phyloP scores from a whole-genome alignment of 2,329 filamentous ascomycete species.

The Berkeleyomyces rouxiae region DNA sequence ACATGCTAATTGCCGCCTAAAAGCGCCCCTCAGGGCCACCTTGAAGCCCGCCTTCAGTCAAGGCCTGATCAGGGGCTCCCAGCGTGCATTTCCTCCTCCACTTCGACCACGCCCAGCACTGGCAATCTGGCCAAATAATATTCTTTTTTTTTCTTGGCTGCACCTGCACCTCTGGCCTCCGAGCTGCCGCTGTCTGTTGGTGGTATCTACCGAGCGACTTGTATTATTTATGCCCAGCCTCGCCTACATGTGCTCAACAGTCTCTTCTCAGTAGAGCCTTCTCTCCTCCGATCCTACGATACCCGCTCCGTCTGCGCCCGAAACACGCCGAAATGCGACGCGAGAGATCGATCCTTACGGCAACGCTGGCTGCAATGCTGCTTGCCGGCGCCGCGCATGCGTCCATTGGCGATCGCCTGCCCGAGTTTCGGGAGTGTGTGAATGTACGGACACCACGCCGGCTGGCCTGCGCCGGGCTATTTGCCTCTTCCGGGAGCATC shows the following conservation, averaged over 20 bases:
- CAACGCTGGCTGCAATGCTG: background rate
- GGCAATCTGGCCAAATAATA: background rate
- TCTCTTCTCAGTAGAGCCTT: background rate
- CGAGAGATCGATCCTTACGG: background rate
- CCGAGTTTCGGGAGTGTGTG: constrained; percentile 77
- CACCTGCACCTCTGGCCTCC: background rate
- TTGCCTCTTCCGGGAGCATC: background rate
- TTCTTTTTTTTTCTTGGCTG: background rate
- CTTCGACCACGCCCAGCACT: background rate
- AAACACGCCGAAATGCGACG: background rate
- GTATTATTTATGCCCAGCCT: background rate
- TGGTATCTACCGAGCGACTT: background rate
- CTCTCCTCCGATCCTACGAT: background rate
- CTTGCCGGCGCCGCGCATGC: constrained; percentile 34
- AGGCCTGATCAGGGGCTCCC: background rate
- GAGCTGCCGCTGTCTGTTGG: too few relatives aligned
- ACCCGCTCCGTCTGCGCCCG: background rate
- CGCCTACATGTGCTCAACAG: background rate
- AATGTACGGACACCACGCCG: constrained; percentile 36
- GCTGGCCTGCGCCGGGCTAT: too few relatives aligned
- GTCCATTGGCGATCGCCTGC: constrained; percentile 68
- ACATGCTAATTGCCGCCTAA: background rate
- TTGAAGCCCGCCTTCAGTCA: background rate
- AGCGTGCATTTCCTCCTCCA: background rate
- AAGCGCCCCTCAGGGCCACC: background rate